Percentiles rank a stretch among this genome's conserved stretches.
Conservation (phyloP, 2,329 filamentous ascomycete genomes). For the Botryotinia narcissicola region DNA sequence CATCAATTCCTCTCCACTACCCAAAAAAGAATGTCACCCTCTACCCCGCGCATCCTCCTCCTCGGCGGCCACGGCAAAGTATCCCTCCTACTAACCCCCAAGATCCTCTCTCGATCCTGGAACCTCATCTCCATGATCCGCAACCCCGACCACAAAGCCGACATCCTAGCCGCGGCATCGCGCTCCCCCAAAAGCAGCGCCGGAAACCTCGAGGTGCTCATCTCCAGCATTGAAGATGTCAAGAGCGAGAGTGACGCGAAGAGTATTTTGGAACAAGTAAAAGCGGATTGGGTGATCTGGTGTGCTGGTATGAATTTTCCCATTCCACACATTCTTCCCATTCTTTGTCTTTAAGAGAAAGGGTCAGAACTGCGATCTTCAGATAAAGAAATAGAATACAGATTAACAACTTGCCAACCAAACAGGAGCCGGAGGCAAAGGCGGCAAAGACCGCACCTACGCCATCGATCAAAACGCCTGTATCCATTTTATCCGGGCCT, state of each 20-base stretch:
- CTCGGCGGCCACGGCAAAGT: slow-evolving; percentile 82
- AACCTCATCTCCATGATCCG: slow-evolving; percentile 77
- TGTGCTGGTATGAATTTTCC: slow-evolving; percentile 54
- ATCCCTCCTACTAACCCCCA: slow-evolving; percentile 69
- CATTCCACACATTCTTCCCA: not conserved
- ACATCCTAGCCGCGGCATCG: slow-evolving; percentile 53
- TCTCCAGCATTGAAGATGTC: slow-evolving; percentile 70
- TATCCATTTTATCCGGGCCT: slow-evolving; percentile 59
- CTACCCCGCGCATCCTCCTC: slow-evolving; percentile 42
- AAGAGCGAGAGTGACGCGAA: slow-evolving; percentile 61
- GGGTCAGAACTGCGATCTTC: no score
- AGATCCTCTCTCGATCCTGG: slow-evolving; percentile 73
- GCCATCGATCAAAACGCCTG: slow-evolving; percentile 63
- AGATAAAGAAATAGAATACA: not conserved
- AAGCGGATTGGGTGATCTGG: slow-evolving; percentile 67
- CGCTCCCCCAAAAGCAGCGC: slow-evolving; percentile 40
- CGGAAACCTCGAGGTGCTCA: slow-evolving; percentile 65
- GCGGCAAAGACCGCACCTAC: slow-evolving; percentile 55
- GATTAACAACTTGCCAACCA: no score
- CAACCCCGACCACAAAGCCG: slow-evolving; percentile 61
- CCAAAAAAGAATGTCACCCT: not conserved
- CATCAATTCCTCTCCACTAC: not conserved
- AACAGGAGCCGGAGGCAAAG: slow-evolving; percentile 57
- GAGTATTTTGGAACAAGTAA: slow-evolving; percentile 58
- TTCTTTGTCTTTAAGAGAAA: no score